These are phyloP conservation scores for Viridothelium virens DNA, from an alignment of 495 filamentous ascomycete species.

Conservation along the genomic window DNA sequence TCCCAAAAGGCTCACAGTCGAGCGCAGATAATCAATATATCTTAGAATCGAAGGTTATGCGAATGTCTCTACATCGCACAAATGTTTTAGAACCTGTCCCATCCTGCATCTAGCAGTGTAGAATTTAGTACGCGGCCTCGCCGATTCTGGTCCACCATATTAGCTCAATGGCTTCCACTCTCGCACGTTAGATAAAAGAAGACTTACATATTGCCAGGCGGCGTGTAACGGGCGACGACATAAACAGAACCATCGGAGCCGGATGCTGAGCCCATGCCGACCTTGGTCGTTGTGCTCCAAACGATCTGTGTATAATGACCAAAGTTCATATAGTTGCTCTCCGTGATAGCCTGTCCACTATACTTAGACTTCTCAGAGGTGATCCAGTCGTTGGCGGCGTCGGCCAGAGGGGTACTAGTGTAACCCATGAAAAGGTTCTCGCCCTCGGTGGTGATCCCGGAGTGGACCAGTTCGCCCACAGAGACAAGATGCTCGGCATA, in stretches of 20 bases:
- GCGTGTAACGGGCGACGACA: slow-evolving; percentile 37
- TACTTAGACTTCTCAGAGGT: slow-evolving; percentile 33
- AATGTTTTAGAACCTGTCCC: not conserved
- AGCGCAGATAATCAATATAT: not conserved
- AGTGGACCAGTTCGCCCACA: slow-evolving; percentile 32
- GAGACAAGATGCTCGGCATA: slow-evolving; percentile 33
- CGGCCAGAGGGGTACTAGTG: slow-evolving; percentile 16
- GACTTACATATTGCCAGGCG: slow-evolving; percentile 32
- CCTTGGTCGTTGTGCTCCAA: slow-evolving; percentile 35
- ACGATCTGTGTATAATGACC: slow-evolving; percentile 40
- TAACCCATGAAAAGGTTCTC: slow-evolving; percentile 37
- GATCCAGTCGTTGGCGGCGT: slow-evolving; percentile 26
- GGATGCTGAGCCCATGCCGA: slow-evolving; percentile 33
- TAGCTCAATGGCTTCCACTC: not conserved
- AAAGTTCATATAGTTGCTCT: slow-evolving; percentile 31
- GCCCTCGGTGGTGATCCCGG: slow-evolving; percentile 22
- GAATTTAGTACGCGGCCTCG: not conserved
- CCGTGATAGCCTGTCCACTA: slow-evolving; percentile 35
- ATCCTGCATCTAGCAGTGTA: not conserved
- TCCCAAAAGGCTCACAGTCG: not conserved
- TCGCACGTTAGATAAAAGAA: not conserved
- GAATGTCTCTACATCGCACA: not conserved
- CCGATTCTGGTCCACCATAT: not conserved
- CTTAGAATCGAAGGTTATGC: not conserved
- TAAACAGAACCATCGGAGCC: slow-evolving; percentile 32